phyloP scores from a whole-genome alignment of 2,329 filamentous ascomycete species.

The Ceratocystis lukuohia region DNA sequence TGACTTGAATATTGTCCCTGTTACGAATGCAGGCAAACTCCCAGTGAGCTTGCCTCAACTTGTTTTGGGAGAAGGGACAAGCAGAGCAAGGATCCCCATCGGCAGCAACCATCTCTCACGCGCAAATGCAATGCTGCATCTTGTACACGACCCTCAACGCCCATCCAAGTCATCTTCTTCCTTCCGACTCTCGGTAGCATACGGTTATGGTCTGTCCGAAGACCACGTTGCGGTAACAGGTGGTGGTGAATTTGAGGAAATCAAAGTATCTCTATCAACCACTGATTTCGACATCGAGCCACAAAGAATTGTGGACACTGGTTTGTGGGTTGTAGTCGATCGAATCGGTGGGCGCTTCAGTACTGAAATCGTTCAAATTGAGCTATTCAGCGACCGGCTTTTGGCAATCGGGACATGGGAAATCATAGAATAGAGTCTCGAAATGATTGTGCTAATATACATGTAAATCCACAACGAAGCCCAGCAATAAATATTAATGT shows the following conservation, averaged over 20 bases:
- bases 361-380: slow-evolving; percentile 37
- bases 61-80: slow-evolving; percentile 34
- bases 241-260: slow-evolving; percentile 64
- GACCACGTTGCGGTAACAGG: slow-evolving; percentile 50
- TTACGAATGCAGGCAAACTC: slow-evolving; percentile 63
- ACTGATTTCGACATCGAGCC: slow-evolving; percentile 64
- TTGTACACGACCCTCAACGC: slow-evolving; percentile 5
- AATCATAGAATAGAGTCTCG: slow-evolving; percentile 8
- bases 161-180: slow-evolving; percentile 34
- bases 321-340: slow-evolving; percentile 72
- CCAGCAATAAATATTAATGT: neutral
- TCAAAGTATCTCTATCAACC: slow-evolving; percentile 51
- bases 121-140: slow-evolving; percentile 10
- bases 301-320: slow-evolving; percentile 39
- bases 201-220: slow-evolving; percentile 57
- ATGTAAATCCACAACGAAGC: too few relatives aligned
- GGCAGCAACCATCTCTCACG: slow-evolving; percentile 12
- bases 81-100: slow-evolving; percentile 29
- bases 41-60: slow-evolving; percentile 45
- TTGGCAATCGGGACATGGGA: slow-evolving; percentile 35
- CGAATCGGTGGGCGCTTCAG: slow-evolving; percentile 46
- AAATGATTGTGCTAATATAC: too few relatives aligned
- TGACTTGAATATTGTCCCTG: slow-evolving; percentile 45
- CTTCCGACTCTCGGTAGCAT: slow-evolving; percentile 59
- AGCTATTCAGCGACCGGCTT: slow-evolving; percentile 37